Percentiles rank a stretch among this genome's conserved stretches.
Conservation (phyloP, 1,139 yeast species). For the Debaryomyces singareniensis region DNA sequence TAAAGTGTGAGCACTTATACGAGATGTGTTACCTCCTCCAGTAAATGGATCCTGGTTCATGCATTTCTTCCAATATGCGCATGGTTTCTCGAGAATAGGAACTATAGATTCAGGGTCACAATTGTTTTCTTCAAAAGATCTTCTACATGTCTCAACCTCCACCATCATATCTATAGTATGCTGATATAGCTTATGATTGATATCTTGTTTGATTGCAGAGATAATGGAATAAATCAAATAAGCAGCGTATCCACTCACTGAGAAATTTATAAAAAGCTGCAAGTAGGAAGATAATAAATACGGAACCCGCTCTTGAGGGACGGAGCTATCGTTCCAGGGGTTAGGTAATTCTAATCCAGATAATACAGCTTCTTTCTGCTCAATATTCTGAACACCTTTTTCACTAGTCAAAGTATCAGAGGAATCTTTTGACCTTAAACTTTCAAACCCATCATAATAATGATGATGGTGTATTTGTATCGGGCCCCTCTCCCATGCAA, state of each 20-base stretch:
- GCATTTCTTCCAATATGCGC: slow-evolving; percentile 58
- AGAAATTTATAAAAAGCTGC: slow-evolving; percentile 44
- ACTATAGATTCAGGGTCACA: slow-evolving; percentile 54
- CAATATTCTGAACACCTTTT: background rate
- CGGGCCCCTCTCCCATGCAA: background rate
- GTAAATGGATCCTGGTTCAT: slow-evolving; percentile 49
- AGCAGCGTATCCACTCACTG: slow-evolving; percentile 36
- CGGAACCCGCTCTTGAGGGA: slow-evolving; percentile 37
- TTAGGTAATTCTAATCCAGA: slow-evolving; percentile 28
- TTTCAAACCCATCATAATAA: slow-evolving; percentile 11
- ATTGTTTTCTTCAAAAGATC: slow-evolving; percentile 45
- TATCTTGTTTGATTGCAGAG: slow-evolving; percentile 46
- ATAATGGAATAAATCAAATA: slow-evolving; percentile 39
- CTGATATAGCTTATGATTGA: slow-evolving; percentile 38
- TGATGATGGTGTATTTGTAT: slow-evolving; percentile 42
- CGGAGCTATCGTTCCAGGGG: slow-evolving; percentile 39
- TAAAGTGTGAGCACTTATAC: slow-evolving; percentile 55
- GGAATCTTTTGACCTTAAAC: background rate
- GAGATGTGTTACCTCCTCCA: slow-evolving; percentile 37
- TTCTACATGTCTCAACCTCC: slow-evolving; percentile 43
- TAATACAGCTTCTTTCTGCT: background rate
- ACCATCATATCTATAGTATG: slow-evolving; percentile 30
- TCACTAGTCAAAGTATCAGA: background rate
- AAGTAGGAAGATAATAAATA: slow-evolving; percentile 54
- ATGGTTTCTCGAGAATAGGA: slow-evolving; percentile 52